Evolutionary conservation across 2,329 filamentous ascomycete species (phyloP).

Genomic region (Leptographium lundbergii): DNA sequence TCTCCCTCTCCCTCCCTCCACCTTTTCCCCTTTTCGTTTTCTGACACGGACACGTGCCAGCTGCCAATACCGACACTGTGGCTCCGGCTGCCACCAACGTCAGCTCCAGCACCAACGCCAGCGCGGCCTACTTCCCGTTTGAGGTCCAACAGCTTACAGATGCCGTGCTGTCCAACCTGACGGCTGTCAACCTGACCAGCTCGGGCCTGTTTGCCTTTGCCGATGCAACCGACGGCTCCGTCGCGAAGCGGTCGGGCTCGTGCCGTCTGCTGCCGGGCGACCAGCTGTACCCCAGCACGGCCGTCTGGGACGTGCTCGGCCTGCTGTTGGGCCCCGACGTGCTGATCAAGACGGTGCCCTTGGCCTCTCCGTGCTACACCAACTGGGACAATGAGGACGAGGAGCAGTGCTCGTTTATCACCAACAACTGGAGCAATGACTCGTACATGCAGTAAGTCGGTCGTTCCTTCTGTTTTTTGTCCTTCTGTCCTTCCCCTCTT

Average conservation of each 20-base stretch:
- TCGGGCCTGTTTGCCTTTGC: slow-evolving; percentile 10
- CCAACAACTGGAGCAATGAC: slow-evolving; percentile 19
- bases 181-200: slow-evolving; percentile 7
- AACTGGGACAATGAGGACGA: slow-evolving; percentile 28
- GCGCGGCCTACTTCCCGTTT: slow-evolving; percentile 10
- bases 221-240: neutral
- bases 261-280: slow-evolving; percentile 30
- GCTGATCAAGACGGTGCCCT: slow-evolving; percentile 38
- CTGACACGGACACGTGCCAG: neutral
- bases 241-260: neutral
- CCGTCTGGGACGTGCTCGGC: slow-evolving; percentile 38
- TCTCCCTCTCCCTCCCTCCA: too few relatives aligned
- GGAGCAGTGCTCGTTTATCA: slow-evolving; percentile 26
- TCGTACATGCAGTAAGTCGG: slow-evolving; percentile 22
- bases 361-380: slow-evolving; percentile 40
- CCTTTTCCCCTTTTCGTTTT: neutral
- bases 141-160: slow-evolving; percentile 13
- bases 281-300: slow-evolving; percentile 35
- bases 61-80: slow-evolving; percentile 8
- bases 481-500: neutral
- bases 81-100: slow-evolving; percentile 8
- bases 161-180: slow-evolving; percentile 11
- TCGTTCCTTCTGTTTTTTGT: neutral
- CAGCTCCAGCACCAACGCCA: slow-evolving; percentile 1
- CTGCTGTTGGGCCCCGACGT: slow-evolving; percentile 30